These are phyloP conservation scores for Hymenoscyphus albidus DNA, from an alignment of 2,329 filamentous ascomycete genomes.

Conservation along the genomic window DNA sequence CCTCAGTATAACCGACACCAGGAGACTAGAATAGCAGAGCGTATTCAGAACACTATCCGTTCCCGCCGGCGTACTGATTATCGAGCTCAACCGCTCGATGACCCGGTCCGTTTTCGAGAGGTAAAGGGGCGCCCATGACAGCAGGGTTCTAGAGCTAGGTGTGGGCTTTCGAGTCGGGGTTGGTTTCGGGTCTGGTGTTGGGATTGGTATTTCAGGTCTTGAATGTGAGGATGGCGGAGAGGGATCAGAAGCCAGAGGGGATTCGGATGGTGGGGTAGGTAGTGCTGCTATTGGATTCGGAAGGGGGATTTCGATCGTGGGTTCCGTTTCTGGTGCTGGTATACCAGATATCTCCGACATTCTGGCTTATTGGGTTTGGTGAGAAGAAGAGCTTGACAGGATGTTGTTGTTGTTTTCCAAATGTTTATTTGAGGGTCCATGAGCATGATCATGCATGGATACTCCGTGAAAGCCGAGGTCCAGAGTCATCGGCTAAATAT, in stretches of 20 bases:
- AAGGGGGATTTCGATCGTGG: not conserved
- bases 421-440: not conserved
- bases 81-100: constrained; percentile 54
- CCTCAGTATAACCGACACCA: constrained; percentile 30
- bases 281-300: not conserved
- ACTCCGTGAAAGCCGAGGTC: not conserved
- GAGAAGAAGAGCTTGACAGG: not conserved
- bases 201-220: not conserved
- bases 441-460: not conserved
- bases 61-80: constrained; percentile 64
- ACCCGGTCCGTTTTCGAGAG: constrained; percentile 30
- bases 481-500: not conserved
- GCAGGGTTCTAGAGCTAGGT: constrained; percentile 25
- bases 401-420: not conserved
- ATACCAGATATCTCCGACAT: not conserved
- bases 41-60: constrained; percentile 68
- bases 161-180: constrained; percentile 16
- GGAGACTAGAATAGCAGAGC: constrained; percentile 62
- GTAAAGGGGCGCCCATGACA: constrained; percentile 33
- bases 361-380: not conserved
- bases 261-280: constrained; percentile 3
- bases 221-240: constrained; percentile 17
- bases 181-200: constrained; percentile 4
- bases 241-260: not conserved
- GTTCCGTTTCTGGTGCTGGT: too few species aligned